Evolutionary conservation across 2,329 filamentous ascomycete genomes (phyloP), one percentile per base, ranked within the genome.

Genomic region (Pseudogymnoascus sp.): DNA sequence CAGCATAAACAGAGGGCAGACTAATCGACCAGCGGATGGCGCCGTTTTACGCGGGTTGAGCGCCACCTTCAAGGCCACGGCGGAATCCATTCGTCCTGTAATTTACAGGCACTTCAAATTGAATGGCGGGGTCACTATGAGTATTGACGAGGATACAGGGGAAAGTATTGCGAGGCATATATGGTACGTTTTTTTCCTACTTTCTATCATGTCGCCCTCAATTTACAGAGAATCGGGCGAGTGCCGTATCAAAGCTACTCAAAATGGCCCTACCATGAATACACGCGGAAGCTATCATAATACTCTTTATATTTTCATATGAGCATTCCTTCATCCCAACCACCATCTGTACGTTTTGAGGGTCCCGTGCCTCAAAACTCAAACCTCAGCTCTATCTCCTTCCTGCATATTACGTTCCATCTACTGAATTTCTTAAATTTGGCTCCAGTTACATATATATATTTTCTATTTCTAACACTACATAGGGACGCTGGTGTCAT

Each of bases 111-210:
- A 34, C 9, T 60, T 62, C 25, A 38, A 23, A 38, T 28, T 63
- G 18, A 28, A 53, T 21, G 37, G 43, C 12, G 59, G 36, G 11
- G 37, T 21, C 16, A 53, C 65, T 16, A 62, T 73, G 8, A 73
- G 74, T 36, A 82, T 90, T 49, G 86, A 83, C 77, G 88, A 90
- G 71, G 88, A 90, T 69, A 88, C 85, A 0, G 87, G 87, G 3
- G 87, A 90, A 69, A 88, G 85, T 71, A 90, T 90, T 69, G 88
- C 88, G 5, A 78, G 86, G 43, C 88, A 90, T 75, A 79, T 90
- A 59, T 90, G 88, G 88, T 87, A 56, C 49, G 69, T 63, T 64
- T 28, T 31, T 28, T 36, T 56, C 2, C n/a, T 56, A 11, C 14
- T 3, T 34, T 34, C 14, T 34, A 56, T 34, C 11, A 36, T 56